A percentile compares a stretch with the other conserved stretches of the same genome.
These are phyloP conservation scores for Parsonsia alboflavescens DNA, from an alignment of 257 asterid species.

Conservation along the genomic window DNA sequence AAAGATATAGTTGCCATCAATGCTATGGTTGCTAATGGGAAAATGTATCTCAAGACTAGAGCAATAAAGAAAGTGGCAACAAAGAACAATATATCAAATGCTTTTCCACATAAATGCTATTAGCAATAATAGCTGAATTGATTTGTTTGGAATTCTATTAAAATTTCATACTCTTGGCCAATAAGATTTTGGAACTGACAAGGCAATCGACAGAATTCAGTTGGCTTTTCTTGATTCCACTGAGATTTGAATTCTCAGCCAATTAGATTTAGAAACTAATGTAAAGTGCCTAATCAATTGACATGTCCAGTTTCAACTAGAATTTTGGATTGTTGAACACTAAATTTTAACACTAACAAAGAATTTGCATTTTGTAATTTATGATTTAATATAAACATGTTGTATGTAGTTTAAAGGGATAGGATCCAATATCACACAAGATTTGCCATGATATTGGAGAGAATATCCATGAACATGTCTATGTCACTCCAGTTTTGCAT, in stretches of 20 bases:
- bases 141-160: not conserved
- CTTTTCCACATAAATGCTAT: not conserved
- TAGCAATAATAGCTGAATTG: not conserved
- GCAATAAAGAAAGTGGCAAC: not conserved
- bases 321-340: not conserved
- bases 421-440: no score
- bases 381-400: not conserved
- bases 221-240: not conserved
- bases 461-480: no score
- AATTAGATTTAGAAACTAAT: not conserved
- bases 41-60: not conserved
- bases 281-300: not conserved
- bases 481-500: no score
- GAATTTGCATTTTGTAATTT: not conserved
- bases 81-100: not conserved
- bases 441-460: no score
- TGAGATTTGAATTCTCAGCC: not conserved
- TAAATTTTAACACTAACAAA: not conserved
- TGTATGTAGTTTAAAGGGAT: not conserved
- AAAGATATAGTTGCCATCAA: not conserved
- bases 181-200: not conserved
- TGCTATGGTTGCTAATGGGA: not conserved
- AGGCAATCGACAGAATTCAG: not conserved
- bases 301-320: not conserved
- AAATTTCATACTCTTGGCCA: not conserved